Conservation (phyloP, 2,329 filamentous ascomycete genomes). For the Aureobasidium sp. region DNA sequence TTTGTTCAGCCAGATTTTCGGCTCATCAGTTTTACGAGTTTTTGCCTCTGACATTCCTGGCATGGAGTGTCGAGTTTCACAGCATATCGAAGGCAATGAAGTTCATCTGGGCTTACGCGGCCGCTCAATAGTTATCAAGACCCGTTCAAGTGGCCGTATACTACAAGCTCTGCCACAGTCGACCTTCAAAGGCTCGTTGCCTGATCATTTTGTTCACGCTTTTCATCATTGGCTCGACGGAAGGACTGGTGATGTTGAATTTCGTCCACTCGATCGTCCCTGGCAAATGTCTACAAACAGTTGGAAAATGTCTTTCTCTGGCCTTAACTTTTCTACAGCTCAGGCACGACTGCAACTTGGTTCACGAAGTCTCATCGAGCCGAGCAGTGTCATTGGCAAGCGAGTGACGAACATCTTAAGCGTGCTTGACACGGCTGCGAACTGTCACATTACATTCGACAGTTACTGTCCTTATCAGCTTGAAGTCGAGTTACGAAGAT, state of each 20-base stretch:
- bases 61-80: conserved; percentile 44
- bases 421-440: conserved; percentile 12
- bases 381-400: conserved; percentile 25
- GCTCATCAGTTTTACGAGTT: conserved; percentile 42
- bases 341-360: conserved; percentile 48
- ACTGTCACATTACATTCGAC: conserved; percentile 15
- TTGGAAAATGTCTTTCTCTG: conserved; percentile 22
- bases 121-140: neutral
- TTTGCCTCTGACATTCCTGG: conserved; percentile 42
- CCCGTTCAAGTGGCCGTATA: conserved; percentile 11
- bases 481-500: conserved; percentile 17
- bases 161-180: conserved; percentile 29
- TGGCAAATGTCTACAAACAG: conserved; percentile 15
- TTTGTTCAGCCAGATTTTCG: conserved; percentile 45
- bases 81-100: conserved; percentile 29
- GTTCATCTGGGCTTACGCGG: conserved; percentile 44
- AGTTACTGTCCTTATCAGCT: neutral
- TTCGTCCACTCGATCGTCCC: conserved; percentile 29
- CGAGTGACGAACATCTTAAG: conserved; percentile 44
- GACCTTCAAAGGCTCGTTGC: conserved; percentile 39
- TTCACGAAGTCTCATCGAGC: conserved; percentile 33
- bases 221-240: conserved; percentile 56
- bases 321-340: conserved; percentile 36
- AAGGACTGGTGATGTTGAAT: conserved; percentile 37
- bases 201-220: conserved; percentile 38